A percentile compares a stretch with the other conserved stretches of the same genome.
phyloP scores from a whole-genome alignment of 2,329 filamentous ascomycete species.

The Phaeoacremonium minimum region DNA sequence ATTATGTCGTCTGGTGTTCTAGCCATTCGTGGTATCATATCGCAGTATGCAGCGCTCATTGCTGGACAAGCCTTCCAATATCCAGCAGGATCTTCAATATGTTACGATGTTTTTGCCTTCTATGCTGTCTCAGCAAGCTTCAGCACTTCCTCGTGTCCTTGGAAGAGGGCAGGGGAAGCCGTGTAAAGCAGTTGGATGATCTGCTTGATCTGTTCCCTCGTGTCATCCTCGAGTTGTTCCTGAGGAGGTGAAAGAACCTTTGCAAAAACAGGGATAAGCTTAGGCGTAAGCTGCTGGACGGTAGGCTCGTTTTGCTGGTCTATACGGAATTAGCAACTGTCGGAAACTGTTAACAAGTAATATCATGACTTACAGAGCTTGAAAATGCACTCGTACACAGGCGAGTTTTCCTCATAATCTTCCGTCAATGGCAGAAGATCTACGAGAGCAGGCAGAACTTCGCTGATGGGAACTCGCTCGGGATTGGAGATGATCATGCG shows the following conservation, averaged over 20 bases:
- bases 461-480: constrained; percentile 72
- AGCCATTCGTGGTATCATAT: no score
- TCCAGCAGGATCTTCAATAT: no score
- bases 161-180: constrained; percentile 24
- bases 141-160: constrained; percentile 19
- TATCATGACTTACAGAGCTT: constrained; percentile 64
- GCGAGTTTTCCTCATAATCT: constrained; percentile 95
- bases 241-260: constrained; percentile 67
- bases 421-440: constrained; percentile 81
- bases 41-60: no score
- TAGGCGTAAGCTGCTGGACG: constrained; percentile 64
- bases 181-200: constrained; percentile 48
- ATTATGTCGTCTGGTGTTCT: no score
- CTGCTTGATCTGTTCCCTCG: constrained; percentile 60
- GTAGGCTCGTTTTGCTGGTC: constrained; percentile 66
- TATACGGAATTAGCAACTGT: no score
- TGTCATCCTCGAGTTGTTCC: constrained; percentile 72
- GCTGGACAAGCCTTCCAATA: no score
- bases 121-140: constrained; percentile 18
- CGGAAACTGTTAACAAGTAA: constrained; percentile 3
- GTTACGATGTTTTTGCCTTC: no score
- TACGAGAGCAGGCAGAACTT: constrained; percentile 78
- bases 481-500: constrained; percentile 90
- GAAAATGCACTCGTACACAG: constrained; percentile 86
- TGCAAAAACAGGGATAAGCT: constrained; percentile 67